Conservation (phyloP, 495 filamentous ascomycete species). For the Talaromyces ruber region DNA sequence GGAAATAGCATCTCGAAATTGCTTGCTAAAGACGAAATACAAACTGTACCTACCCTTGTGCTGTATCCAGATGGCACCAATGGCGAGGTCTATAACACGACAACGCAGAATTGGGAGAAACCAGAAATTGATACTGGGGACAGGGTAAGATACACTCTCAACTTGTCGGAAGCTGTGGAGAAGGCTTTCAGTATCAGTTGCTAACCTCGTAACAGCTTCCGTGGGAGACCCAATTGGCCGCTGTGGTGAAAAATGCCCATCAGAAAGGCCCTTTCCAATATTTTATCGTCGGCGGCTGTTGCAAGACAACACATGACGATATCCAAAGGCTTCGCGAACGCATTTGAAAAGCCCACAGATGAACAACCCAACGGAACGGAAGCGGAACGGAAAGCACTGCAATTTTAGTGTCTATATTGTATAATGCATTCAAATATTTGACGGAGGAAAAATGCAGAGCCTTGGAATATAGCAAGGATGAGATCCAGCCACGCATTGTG, state of each 20-base stretch:
- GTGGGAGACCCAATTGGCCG: background rate
- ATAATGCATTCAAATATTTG: too few species aligned
- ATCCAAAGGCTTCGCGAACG: background rate
- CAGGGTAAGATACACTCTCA: background rate
- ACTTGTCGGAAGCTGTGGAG: background rate
- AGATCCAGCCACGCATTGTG: too few species aligned
- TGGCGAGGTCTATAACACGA: constrained; percentile 56
- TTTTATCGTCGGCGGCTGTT: background rate
- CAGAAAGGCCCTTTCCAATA: background rate
- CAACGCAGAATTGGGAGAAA: constrained; percentile 48
- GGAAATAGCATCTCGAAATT: constrained; percentile 29
- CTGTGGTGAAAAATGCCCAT: background rate
- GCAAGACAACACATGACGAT: background rate
- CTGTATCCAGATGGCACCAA: constrained; percentile 63
- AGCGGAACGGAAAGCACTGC: background rate
- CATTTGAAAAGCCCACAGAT: background rate
- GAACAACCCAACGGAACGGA: too few species aligned
- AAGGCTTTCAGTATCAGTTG: background rate
- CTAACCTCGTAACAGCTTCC: background rate
- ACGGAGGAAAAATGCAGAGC: too few species aligned
- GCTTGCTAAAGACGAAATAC: constrained; percentile 14
- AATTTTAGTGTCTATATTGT: background rate
- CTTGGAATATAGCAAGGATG: too few species aligned
- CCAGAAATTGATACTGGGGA: constrained; percentile 5
- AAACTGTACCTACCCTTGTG: constrained; percentile 42